Base-by-base conservation (phyloP, 352 stramenopile genomes). In the Aphanomyces astaci region DNA sequence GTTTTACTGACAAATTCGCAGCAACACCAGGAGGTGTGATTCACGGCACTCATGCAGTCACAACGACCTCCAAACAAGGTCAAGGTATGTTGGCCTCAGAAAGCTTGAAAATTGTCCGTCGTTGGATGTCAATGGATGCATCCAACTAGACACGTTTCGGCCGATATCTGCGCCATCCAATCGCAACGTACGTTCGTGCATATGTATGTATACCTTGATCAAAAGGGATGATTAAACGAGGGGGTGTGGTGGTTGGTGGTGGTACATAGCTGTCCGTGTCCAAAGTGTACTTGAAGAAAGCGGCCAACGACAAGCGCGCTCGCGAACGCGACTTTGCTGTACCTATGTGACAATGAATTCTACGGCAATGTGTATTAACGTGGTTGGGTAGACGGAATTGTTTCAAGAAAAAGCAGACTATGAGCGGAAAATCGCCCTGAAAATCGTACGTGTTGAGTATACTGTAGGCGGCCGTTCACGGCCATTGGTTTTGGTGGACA, bases 391-490 rank as follows among this genome's bases (percentile, higher is more conserved):
- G 55, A 46, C 31, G 13, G 55, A 64, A 32, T 32, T 64, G 5
- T 64, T 64, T 31, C 55, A 64, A 49, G 55, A 64, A 28, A 64
- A 64, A 45, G 33, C 33, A 9, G 55, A 64, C 30, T 36, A 32
- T 28, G 55, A 64, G 25, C 31, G 36, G n/a, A 64, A 64, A 64
- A 25, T 64, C 9, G 55, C 31, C 10, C 17, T 64, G 11, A 64
- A 64, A 25, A 64, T 64, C 32, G 55, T 49, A 51, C 32, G 55
- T n/a, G n/a, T n/a, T n/a, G n/a, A n/a, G n/a, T n/a, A n/a, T n/a
- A n/a, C n/a, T n/a, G n/a, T n/a, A n/a, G n/a, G n/a, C n/a, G n/a
- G n/a, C n/a, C n/a, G n/a, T n/a, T n/a, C n/a, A 31, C 2, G 4
- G 3, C 7, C 19, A 30, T 48, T 60, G 27, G 46, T 28, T 1